Evolutionary conservation across 1,284 basidiomycete genomes (phyloP), one percentile per base, ranked within the genome.

Genomic region (Kalmanozyma brasiliensis): DNA sequence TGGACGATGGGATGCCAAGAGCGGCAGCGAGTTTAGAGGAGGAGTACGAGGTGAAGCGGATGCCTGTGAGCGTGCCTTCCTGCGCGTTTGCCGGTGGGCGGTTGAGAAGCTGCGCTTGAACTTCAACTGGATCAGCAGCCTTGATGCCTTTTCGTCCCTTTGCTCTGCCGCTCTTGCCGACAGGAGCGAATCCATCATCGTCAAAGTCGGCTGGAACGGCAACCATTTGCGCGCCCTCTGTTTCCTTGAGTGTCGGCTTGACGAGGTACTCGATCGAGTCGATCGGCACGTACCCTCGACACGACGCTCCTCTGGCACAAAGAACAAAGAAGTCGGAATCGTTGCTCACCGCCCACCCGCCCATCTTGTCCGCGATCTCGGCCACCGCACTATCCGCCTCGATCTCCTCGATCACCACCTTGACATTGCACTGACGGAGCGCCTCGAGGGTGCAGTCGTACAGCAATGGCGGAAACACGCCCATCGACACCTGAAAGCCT

Each of bases 321-420:
- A 78, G 65, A 17, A 77, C 58, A 52, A 79, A 79, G 32, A 69
- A 78, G 60, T 79, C 77, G 2, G 67, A 72, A 46, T 79, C 77
- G 23, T 70, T 53, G 38, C 71, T 74, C 26, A 76, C 64, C 0
- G 77, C 76, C 63, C 73, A 71, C 0, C 75, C 77, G 7, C 56
- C 48, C 38, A 61, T 43, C 14, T 51, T 49, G 20, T 70, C 72
- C 4, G 77, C 76, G 1, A 73, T 45, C 49, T 76, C 71, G 4
- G 68, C 76, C 8, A 79, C 74, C 6, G 64, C 62, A 14, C 71
- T 44, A 42, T 79, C 77, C 8, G 77, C 77, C 43, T 79, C 77
- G 53, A 56, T 59, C 47, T 64, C 42, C 13, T 73, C 63, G 42
- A 78, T 52, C 33, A 74, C 33, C 13, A 61, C 44, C 42, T 72